A percentile compares a stretch with the other conserved stretches of the same genome.
Conservation (phyloP, 2,329 filamentous ascomycete species). For the Tolypocladium sp. region DNA sequence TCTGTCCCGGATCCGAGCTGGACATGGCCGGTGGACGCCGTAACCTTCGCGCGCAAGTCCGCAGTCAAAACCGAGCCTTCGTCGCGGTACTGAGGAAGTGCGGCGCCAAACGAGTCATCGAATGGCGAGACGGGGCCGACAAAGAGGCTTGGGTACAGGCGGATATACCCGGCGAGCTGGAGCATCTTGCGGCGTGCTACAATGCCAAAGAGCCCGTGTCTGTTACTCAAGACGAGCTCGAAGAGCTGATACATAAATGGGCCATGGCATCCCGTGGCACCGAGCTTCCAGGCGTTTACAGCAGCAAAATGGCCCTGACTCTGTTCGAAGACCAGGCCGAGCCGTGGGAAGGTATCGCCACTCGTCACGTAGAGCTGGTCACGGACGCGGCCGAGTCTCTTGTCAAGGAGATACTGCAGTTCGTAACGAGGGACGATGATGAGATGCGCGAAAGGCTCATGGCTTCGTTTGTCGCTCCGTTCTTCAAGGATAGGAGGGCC, state of each 20-base stretch:
- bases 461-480: neutral
- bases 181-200: neutral
- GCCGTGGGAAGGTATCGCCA: slow-evolving; percentile 41
- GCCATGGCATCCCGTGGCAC: slow-evolving; percentile 18
- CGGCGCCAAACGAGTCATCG: neutral
- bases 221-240: neutral
- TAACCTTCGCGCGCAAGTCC: neutral
- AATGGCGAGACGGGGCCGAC: neutral
- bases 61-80: neutral
- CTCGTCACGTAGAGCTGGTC: neutral
- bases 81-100: neutral
- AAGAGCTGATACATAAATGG: slow-evolving; percentile 9
- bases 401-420: neutral
- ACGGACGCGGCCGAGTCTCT: slow-evolving; percentile 2
- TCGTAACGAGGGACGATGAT: neutral
- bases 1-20: neutral
- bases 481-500: neutral
- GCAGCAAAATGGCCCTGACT: slow-evolving; percentile 46
- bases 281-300: slow-evolving; percentile 53
- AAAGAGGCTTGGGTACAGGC: neutral
- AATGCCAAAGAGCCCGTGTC: neutral
- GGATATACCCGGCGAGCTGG: neutral
- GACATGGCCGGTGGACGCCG: neutral
- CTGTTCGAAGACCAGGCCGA: slow-evolving; percentile 50
- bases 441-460: neutral